A percentile compares a stretch with the other conserved stretches of the same genome.
These are phyloP conservation scores for Aspergillus nomiae DNA, from an alignment of 2,329 filamentous ascomycete species.

Conservation along the genomic window DNA sequence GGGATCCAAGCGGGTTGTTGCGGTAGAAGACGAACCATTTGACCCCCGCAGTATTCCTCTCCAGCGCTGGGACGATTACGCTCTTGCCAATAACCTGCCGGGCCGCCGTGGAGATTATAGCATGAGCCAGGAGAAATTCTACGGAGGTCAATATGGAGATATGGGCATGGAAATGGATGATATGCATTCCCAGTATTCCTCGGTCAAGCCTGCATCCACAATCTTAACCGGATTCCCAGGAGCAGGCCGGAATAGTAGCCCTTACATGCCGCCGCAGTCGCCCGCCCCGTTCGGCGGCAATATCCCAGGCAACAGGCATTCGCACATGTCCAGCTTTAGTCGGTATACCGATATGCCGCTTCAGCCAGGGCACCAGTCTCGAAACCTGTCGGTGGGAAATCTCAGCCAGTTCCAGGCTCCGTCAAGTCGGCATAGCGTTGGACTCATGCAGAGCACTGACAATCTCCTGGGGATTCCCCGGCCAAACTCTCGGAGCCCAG, in stretches of 20 bases:
- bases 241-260: conserved; percentile 54
- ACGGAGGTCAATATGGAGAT: conserved; percentile 68
- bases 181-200: conserved; percentile 95
- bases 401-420: conserved; percentile 50
- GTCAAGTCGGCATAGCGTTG: conserved; percentile 45
- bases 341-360: conserved; percentile 65
- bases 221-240: conserved; percentile 81
- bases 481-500: conserved; percentile 49
- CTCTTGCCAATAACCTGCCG: conserved; percentile 79
- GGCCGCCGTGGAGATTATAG: conserved; percentile 75
- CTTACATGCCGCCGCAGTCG: conserved; percentile 82
- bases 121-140: conserved; percentile 63
- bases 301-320: conserved; percentile 58
- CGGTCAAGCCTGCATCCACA: conserved; percentile 80
- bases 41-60: conserved; percentile 91
- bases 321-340: conserved; percentile 69
- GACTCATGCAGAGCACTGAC: conserved; percentile 47
- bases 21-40: conserved; percentile 79
- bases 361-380: conserved; percentile 42
- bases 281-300: conserved; percentile 69
- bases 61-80: conserved; percentile 97
- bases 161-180: conserved; percentile 92
- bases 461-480: conserved; percentile 44
- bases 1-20: conserved; percentile 85
- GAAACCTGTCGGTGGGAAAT: conserved; percentile 63